A percentile compares a stretch with the other conserved stretches of the same genome.
phyloP scores from a whole-genome alignment of 192 early-diverging fungal species.

The Helicostylum pulchrum region DNA sequence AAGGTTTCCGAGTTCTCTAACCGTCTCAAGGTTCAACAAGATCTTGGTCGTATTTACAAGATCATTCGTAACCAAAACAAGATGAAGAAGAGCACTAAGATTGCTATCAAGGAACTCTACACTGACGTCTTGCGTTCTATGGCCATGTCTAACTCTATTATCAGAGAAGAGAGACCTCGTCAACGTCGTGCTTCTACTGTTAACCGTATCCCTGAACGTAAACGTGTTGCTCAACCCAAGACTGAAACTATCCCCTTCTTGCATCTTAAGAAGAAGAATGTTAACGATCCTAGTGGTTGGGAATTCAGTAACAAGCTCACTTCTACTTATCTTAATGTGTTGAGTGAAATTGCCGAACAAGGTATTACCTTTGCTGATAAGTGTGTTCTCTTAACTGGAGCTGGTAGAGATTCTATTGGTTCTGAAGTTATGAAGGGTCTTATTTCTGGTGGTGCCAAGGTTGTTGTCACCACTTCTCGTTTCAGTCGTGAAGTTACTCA shows the following conservation, averaged over 20 bases:
- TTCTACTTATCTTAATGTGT: constrained; percentile 76
- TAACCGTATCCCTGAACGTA: constrained; percentile 43
- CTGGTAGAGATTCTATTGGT: constrained; percentile 88
- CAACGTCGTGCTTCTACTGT: constrained; percentile 47
- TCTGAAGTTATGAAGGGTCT: constrained; percentile 78
- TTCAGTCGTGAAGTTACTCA: constrained; percentile 76
- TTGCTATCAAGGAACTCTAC: constrained; percentile 66
- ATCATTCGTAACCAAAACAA: constrained; percentile 75
- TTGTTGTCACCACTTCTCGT: constrained; percentile 89
- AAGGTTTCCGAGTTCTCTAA: constrained; percentile 71
- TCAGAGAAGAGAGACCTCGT: constrained; percentile 55
- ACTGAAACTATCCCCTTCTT: constrained; percentile 75
- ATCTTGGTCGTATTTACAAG: constrained; percentile 74
- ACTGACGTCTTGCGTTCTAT: constrained; percentile 69
- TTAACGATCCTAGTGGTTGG: constrained; percentile 72
- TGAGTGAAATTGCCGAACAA: constrained; percentile 74
- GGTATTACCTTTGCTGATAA: constrained; percentile 86
- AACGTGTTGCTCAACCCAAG: constrained; percentile 45
- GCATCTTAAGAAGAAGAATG: constrained; percentile 69
- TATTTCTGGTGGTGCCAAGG: constrained; percentile 82
- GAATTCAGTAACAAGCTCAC: constrained; percentile 79
- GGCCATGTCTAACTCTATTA: constrained; percentile 71
- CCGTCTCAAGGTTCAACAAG: constrained; percentile 76
- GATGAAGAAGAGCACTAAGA: constrained; percentile 71
- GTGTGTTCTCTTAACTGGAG: constrained; percentile 86